A percentile compares a stretch with the other conserved stretches of the same genome.
phyloP scores from a whole-genome alignment of 257 asterid genomes.

The Solanum infundibuliforme region DNA sequence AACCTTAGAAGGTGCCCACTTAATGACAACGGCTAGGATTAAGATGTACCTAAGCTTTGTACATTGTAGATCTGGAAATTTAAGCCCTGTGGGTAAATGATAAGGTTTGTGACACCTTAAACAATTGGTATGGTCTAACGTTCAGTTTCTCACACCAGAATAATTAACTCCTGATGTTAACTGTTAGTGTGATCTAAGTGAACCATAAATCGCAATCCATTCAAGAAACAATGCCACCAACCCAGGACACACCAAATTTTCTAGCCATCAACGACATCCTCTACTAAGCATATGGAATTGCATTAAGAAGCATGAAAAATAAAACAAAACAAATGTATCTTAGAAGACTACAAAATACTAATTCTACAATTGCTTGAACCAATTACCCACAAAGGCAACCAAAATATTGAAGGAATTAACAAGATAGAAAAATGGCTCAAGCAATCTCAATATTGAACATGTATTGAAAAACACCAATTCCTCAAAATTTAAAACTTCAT shows the following conservation, averaged over 20 bases:
- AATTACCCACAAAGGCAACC: neutral
- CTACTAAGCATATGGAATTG: neutral
- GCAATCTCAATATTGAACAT: neutral
- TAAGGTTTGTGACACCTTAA: neutral
- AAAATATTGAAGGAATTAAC: neutral
- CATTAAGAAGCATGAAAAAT: neutral
- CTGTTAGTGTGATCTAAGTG: neutral
- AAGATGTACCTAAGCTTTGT: neutral
- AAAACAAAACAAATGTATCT: neutral
- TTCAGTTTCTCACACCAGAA: neutral
- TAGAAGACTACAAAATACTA: neutral
- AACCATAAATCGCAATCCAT: neutral
- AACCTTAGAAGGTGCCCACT: neutral
- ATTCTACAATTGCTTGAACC: neutral
- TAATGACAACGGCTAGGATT: neutral
- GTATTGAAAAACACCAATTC: neutral
- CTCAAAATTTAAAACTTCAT: neutral
- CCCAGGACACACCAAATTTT: neutral
- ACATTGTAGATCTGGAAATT: neutral
- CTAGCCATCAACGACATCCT: neutral
- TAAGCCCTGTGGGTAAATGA: neutral
- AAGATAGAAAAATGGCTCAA: neutral
- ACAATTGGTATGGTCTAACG: neutral
- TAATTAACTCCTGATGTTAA: neutral
- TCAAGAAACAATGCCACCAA: neutral